Evolutionary conservation across 345 rosid species (phyloP).

Genomic region (Raphanus sativus): DNA sequence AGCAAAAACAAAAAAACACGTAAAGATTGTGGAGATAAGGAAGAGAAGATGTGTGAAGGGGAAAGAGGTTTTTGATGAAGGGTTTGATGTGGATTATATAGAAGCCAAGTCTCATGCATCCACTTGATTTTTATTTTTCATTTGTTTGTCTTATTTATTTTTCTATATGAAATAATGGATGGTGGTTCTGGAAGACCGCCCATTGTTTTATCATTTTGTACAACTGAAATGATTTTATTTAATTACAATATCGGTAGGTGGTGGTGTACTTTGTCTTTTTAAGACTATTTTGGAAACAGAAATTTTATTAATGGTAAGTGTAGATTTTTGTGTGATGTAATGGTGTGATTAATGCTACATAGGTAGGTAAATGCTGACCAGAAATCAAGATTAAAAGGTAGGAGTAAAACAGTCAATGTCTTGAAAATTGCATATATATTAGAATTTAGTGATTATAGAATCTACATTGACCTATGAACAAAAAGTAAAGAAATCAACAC

Average conservation of each 20-base stretch:
- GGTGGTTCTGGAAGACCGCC: slow-evolving; percentile 26
- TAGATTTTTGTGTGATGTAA: background rate
- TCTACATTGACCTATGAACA: too few species aligned
- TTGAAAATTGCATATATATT: slow-evolving; percentile 1
- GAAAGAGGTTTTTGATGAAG: slow-evolving; percentile 39
- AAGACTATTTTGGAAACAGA: background rate
- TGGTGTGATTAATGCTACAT: background rate
- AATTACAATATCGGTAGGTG: slow-evolving; percentile 2
- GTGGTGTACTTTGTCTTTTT: slow-evolving; percentile 23
- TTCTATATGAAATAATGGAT: slow-evolving; percentile 22
- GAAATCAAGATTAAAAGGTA: background rate
- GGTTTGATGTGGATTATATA: slow-evolving; percentile 33
- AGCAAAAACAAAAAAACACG: background rate
- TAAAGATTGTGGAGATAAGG: slow-evolving; percentile 17
- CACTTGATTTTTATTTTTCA: slow-evolving; percentile 1
- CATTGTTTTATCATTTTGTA: slow-evolving; percentile 22
- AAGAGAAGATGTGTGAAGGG: slow-evolving; percentile 38
- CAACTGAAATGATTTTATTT: background rate
- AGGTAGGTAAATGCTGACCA: slow-evolving; percentile 11
- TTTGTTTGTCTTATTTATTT: background rate
- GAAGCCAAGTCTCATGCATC: slow-evolving; percentile 34
- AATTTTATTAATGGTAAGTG: background rate
- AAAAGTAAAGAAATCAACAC: too few species aligned
- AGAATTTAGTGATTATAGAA: too few species aligned
- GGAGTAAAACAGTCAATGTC: background rate